Percentiles rank a stretch among this genome's conserved stretches.
Evolutionary conservation across 2,329 filamentous ascomycete species (phyloP).

Genomic region (Atkinsonella hypoxylon): DNA sequence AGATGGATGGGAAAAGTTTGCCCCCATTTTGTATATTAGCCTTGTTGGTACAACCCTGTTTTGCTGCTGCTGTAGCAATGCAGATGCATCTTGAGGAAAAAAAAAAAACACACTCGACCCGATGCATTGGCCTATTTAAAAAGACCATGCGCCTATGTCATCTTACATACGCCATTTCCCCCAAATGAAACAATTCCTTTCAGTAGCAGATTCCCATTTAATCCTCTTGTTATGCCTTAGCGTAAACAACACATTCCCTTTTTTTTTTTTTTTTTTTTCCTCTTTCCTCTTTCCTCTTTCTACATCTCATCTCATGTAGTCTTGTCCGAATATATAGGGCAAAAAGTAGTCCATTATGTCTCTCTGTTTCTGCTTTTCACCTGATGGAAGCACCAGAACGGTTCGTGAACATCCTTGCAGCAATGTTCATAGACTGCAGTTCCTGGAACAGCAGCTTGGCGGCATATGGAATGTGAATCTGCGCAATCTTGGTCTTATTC

Average conservation of each 20-base stretch:
- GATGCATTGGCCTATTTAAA: background rate
- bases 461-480: conserved; percentile 95
- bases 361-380: conserved; percentile 17
- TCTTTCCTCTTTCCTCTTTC: background rate
- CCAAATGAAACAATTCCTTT: background rate
- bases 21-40: conserved; percentile 1
- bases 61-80: background rate
- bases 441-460: conserved; percentile 98
- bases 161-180: conserved; percentile 5
- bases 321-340: no score
- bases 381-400: conserved; percentile 63
- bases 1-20: background rate
- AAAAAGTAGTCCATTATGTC: no score
- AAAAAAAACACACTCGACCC: background rate
- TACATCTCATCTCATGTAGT: no score
- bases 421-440: conserved; percentile 96
- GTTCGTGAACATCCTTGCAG: conserved; percentile 91
- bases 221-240: background rate
- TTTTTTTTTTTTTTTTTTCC: conserved; percentile 4
- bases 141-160: background rate
- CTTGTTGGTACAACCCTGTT: conserved; percentile 4
- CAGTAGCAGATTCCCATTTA: background rate
- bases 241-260: background rate
- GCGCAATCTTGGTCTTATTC: conserved; percentile 98
- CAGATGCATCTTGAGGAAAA: background rate